Evolutionary conservation across 306 rosid species (phyloP).

Genomic region (Herpetospermum pedunculosum): DNA sequence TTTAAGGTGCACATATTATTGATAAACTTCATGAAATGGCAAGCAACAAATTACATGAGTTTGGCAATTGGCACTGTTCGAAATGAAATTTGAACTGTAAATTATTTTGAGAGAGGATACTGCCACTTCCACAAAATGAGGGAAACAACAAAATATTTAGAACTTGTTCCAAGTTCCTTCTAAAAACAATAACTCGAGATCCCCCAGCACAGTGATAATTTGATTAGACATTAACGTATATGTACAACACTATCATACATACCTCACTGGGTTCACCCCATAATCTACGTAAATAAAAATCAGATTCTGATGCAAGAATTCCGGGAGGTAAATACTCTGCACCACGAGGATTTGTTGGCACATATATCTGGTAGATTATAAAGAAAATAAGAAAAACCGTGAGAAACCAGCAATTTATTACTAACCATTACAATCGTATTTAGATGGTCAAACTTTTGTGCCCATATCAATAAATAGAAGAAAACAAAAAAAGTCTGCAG

Average conservation of each 20-base stretch:
- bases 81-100: neutral
- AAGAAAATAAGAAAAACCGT: neutral
- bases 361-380: conserved; percentile 43
- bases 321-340: conserved; percentile 87
- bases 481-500: neutral
- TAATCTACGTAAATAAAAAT: conserved; percentile 67
- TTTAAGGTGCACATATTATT: neutral
- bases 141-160: neutral
- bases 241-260: conserved; percentile 18
- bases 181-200: neutral
- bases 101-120: neutral
- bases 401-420: neutral
- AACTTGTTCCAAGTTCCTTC: neutral
- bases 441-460: neutral
- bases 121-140: neutral
- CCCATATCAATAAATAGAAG: neutral
- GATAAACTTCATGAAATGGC: neutral
- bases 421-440: neutral
- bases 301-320: conserved; percentile 74
- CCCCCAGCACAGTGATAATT: neutral
- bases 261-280: conserved; percentile 99
- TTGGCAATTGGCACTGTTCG: neutral
- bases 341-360: conserved; percentile 82
- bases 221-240: neutral
- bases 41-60: neutral